Evolutionary conservation across 495 filamentous ascomycete genomes (phyloP).

Genomic region (Aspergillus biplanus): DNA sequence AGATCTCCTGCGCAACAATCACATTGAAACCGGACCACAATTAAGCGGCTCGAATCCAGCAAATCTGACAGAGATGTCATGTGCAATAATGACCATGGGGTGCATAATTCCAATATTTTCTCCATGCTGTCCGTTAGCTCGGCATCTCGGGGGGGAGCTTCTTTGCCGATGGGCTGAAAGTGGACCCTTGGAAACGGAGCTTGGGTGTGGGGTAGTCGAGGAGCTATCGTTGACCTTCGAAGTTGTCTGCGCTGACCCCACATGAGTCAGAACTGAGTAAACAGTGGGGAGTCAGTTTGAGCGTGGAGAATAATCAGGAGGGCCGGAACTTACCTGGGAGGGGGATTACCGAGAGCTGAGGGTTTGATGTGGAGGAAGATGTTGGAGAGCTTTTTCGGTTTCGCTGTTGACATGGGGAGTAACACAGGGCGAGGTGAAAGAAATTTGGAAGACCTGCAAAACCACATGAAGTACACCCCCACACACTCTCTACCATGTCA

Average conservation of each 20-base stretch:
- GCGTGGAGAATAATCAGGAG: constrained; percentile 9
- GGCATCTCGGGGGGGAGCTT: constrained; percentile 26
- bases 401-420: not conserved
- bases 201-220: constrained; percentile 21
- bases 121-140: constrained; percentile 4
- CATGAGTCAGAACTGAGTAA: constrained; percentile 47
- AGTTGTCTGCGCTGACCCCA: constrained; percentile 33
- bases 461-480: too few relatives aligned
- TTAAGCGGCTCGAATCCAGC: too few relatives aligned
- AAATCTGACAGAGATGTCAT: too few relatives aligned
- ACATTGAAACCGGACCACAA: too few relatives aligned
- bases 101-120: not conserved
- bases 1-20: too few relatives aligned
- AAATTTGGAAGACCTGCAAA: too few relatives aligned
- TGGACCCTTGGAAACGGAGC: constrained; percentile 21
- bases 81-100: too few relatives aligned
- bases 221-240: not conserved
- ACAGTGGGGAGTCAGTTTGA: constrained; percentile 22
- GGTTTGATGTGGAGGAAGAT: not conserved
- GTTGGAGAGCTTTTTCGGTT: not conserved
- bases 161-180: constrained; percentile 21
- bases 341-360: not conserved
- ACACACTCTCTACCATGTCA: too few relatives aligned
- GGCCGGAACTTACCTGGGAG: not conserved
- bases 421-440: not conserved